Percentiles rank a stretch among this genome's conserved stretches.
Evolutionary conservation across 2,329 filamentous ascomycete species (phyloP).

Genomic region (Cladophialophora chaetospira): DNA sequence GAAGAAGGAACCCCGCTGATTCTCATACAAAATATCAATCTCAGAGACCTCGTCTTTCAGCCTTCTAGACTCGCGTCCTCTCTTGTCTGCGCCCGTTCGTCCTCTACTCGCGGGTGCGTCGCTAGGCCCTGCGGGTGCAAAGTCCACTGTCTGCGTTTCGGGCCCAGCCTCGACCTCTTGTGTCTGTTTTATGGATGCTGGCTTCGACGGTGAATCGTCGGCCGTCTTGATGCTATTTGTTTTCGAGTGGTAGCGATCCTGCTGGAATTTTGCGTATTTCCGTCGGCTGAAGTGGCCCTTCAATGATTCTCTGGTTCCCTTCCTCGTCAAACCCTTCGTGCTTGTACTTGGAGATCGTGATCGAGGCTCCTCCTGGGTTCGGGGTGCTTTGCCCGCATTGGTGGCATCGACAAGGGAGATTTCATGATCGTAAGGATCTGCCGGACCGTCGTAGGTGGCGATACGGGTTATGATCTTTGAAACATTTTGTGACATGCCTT

Average conservation of each 20-base stretch:
- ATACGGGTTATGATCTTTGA: slow-evolving; percentile 22
- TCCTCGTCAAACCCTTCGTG: slow-evolving; percentile 34
- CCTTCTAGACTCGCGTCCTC: slow-evolving; percentile 26
- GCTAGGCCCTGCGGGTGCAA: slow-evolving; percentile 9
- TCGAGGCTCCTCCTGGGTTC: slow-evolving; percentile 32
- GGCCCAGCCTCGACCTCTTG: not conserved
- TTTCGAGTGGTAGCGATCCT: slow-evolving; percentile 51
- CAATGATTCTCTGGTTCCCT: slow-evolving; percentile 41
- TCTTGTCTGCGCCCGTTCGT: slow-evolving; percentile 18
- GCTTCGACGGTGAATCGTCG: slow-evolving; percentile 4
- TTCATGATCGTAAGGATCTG: slow-evolving; percentile 31
- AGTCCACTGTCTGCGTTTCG: slow-evolving; percentile 22
- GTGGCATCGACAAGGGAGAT: slow-evolving; percentile 46
- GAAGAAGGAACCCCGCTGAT: slow-evolving; percentile 85
- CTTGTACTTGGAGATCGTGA: slow-evolving; percentile 30
- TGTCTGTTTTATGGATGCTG: not conserved
- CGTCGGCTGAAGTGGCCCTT: slow-evolving; percentile 43
- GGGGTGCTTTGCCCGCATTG: slow-evolving; percentile 32
- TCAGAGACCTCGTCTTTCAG: slow-evolving; percentile 43
- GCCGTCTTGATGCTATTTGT: slow-evolving; percentile 4
- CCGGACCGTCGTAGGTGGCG: slow-evolving; percentile 26
- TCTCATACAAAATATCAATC: slow-evolving; percentile 92
- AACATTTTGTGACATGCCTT: slow-evolving; percentile 29
- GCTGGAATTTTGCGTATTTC: slow-evolving; percentile 54
- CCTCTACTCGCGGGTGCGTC: not conserved